A percentile compares a stretch with the other conserved stretches of the same genome.
These are phyloP conservation scores for Candolleomyces eurysporus DNA, from an alignment of 768 basidiomycete species.

Conservation along the genomic window DNA sequence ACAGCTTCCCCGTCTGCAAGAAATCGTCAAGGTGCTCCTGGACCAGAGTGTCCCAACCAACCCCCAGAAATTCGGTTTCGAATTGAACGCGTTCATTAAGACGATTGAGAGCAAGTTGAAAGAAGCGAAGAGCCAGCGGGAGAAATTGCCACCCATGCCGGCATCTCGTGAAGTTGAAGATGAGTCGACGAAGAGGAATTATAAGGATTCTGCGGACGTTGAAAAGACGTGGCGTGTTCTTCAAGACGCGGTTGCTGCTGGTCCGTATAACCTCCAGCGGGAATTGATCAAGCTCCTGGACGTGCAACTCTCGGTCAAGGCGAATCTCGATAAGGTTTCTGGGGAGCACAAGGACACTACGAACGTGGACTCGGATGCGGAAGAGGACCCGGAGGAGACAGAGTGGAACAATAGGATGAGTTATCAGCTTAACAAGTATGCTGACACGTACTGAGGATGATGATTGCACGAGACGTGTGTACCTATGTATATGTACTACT, in stretches of 20 bases:
- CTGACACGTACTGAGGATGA: neutral
- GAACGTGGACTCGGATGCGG: constrained; percentile 5
- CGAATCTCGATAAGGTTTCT: constrained; percentile 3
- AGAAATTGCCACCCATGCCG: neutral
- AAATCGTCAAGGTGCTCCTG: constrained; percentile 7
- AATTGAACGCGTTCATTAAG: constrained; percentile 3
- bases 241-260: neutral
- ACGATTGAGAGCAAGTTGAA: constrained; percentile 10
- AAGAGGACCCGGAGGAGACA: neutral
- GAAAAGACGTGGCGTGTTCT: constrained; percentile 2
- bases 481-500: no score
- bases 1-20: constrained; percentile 9
- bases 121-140: constrained; percentile 4
- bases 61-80: constrained; percentile 1
- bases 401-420: neutral
- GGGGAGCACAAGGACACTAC: neutral
- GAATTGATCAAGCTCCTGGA: constrained; percentile 11
- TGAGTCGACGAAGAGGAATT: neutral
- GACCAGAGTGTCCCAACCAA: neutral
- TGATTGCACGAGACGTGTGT: no score
- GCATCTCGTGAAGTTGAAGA: neutral
- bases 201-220: neutral
- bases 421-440: neutral
- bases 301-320: constrained; percentile 13
- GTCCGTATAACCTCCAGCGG: neutral